Base-by-base conservation (phyloP, 2,329 filamentous ascomycete species). In the Clonostachys sp. region DNA sequence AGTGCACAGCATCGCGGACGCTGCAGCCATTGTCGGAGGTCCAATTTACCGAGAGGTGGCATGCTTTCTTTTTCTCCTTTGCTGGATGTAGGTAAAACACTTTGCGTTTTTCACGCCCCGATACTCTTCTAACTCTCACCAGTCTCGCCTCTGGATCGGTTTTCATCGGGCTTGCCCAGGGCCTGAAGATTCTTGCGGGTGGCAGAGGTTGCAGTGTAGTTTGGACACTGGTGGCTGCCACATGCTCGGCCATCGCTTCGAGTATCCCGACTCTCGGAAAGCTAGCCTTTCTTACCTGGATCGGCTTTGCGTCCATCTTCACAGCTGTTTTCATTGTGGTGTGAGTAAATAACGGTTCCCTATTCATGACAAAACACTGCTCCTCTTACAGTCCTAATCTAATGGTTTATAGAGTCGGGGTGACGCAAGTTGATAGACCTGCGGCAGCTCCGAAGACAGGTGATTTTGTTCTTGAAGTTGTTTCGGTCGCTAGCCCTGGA, bases 391-490 rank as follows among this genome's bases (percentile, higher is more conserved):
- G 5, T 18, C 30, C 42, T 34, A 16, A 34, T 8, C 6, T 24
- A n/a, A 20, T 24, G 12, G 9, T 2, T 14, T 33, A 17, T 41
- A 60, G 58, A 6, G 52, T 61, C 8, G 57, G 58, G 5, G 59
- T 61, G 33, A 45, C 56, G n/a, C 53, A 50, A 34, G 56, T 60
- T 10, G 41, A 55, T 34, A 34, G 50, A 18, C 39, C 46, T 30
- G 30, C 44, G 12, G 43, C 47, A 6, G 50, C 51, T 34, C 41
- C 43, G 1, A 55, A 57, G 48, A 51, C 45, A 2, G 59, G 59
- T 12, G 48, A 53, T 12, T 60, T 49, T 35, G 53, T 55, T 5
- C 64, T 72, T 0, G 63, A 71, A 5, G 57, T 56, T 12, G 39
- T 57, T 18, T 47, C 54, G 14, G 40, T 56, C 13, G 57, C 54